Conservation (phyloP, 2,329 filamentous ascomycete genomes). For the Bisporella sp. region DNA sequence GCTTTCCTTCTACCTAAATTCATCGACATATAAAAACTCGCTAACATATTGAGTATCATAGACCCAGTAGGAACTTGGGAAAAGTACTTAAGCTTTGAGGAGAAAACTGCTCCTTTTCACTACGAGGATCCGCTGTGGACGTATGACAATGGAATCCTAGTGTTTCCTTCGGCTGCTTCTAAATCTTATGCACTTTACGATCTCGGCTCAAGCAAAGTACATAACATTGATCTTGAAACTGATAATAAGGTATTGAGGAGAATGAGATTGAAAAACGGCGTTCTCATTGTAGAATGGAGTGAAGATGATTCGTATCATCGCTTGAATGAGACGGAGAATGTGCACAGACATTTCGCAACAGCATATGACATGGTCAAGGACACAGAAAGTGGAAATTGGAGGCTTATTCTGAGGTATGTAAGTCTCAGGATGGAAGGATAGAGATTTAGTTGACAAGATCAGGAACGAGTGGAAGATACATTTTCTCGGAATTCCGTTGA, state of each 20-base stretch:
- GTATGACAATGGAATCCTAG: slow-evolving; percentile 44
- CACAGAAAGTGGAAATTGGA: slow-evolving; percentile 27
- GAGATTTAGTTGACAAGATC: not conserved
- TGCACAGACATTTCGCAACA: slow-evolving; percentile 53
- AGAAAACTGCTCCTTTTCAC: slow-evolving; percentile 35
- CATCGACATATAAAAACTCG: too few relatives aligned
- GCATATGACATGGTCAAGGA: slow-evolving; percentile 42
- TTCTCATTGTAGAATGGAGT: slow-evolving; percentile 61
- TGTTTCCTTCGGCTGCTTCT: slow-evolving; percentile 37
- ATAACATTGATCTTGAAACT: slow-evolving; percentile 44
- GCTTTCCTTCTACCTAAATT: too few relatives aligned
- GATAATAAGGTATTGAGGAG: slow-evolving; percentile 44
- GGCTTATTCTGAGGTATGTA: slow-evolving; percentile 39
- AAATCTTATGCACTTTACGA: slow-evolving; percentile 41
- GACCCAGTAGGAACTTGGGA: slow-evolving; percentile 37
- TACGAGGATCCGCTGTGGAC: slow-evolving; percentile 46
- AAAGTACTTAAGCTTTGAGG: slow-evolving; percentile 35
- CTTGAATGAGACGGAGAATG: slow-evolving; percentile 41
- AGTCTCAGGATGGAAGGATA: not conserved
- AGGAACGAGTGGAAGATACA: slow-evolving; percentile 51
- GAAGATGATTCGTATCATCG: slow-evolving; percentile 44
- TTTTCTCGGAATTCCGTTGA: slow-evolving; percentile 47
- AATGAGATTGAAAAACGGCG: slow-evolving; percentile 42
- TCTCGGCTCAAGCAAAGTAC: slow-evolving; percentile 36
- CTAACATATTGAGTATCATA: too few relatives aligned